Evolutionary conservation across 2,329 filamentous ascomycete genomes (phyloP).

Genomic region (Verticillium nonalfalfae): DNA sequence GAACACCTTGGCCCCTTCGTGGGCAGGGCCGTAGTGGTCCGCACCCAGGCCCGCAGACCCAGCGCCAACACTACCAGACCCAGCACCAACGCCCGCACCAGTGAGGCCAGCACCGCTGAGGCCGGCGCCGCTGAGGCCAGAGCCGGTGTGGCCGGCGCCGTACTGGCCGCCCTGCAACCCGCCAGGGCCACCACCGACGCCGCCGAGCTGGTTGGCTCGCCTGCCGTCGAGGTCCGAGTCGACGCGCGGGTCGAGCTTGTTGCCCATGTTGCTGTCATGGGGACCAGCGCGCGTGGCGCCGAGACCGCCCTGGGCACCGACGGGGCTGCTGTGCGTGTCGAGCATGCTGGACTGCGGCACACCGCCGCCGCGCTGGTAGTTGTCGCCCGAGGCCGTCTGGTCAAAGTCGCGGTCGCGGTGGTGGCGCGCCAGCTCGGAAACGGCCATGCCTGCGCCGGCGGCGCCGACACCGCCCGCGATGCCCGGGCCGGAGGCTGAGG

Average conservation of each 20-base stretch:
- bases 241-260: conserved; percentile 5
- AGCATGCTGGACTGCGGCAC: conserved; percentile 9
- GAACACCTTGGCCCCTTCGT: conserved; percentile 11
- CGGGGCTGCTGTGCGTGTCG: conserved; percentile 6
- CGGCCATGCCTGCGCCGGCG: conserved; percentile 16
- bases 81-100: conserved; percentile 4
- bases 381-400: background rate
- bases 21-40: conserved; percentile 12
- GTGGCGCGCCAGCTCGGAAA: background rate
- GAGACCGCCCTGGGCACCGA: conserved; percentile 17
- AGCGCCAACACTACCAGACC: conserved; percentile 5
- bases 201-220: background rate
- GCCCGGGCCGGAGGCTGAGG: conserved; percentile 17
- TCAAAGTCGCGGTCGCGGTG: background rate
- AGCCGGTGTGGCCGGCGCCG: conserved; percentile 5
- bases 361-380: conserved; percentile 1
- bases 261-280: conserved; percentile 1
- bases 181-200: conserved; percentile 2
- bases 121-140: background rate
- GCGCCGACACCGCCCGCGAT: conserved; percentile 19
- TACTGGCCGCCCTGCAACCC: background rate
- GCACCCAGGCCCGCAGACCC: conserved; percentile 5
- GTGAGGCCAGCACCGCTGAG: background rate
- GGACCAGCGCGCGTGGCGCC: conserved; percentile 31
- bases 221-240: conserved; percentile 13